phyloP scores from a whole-genome alignment of 345 rosid species.

The Citrus sp. region DNA sequence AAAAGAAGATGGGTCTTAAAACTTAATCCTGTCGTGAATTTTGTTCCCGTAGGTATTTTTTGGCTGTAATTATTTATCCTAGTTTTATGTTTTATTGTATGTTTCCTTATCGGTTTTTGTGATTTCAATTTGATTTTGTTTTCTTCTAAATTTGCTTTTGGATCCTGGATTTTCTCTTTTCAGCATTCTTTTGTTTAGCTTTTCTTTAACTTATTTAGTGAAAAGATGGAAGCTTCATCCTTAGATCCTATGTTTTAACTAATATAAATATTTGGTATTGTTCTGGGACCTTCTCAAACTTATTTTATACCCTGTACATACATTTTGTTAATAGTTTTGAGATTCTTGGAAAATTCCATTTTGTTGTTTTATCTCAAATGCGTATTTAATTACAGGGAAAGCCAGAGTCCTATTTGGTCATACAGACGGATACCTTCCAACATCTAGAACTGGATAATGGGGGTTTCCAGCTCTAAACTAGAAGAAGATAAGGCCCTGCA shows the following conservation, averaged over 20 bases:
- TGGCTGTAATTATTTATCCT: neutral
- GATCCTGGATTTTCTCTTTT: too few species aligned
- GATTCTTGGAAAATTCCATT: neutral
- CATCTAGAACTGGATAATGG: conserved; percentile 41
- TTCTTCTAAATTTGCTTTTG: too few species aligned
- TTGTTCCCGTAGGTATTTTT: neutral
- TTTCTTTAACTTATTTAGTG: neutral
- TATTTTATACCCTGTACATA: neutral
- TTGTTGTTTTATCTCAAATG: neutral
- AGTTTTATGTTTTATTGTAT: too few species aligned
- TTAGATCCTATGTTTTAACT: too few species aligned
- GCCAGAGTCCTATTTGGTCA: conserved; percentile 8
- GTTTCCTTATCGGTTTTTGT: too few species aligned
- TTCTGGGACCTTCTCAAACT: neutral
- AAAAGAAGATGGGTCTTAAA: neutral
- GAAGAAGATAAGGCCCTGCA: conserved; percentile 88
- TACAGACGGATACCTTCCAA: neutral
- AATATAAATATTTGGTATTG: neutral
- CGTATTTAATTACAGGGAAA: conserved; percentile 26
- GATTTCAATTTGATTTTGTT: neutral
- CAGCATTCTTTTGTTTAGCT: too few species aligned
- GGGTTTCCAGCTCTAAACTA: conserved; percentile 60
- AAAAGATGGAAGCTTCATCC: too few species aligned
- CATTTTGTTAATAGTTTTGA: neutral
- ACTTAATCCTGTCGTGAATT: neutral